Conservation (phyloP, 192 early-diverging fungal genomes). For the Coemansia sp. region DNA sequence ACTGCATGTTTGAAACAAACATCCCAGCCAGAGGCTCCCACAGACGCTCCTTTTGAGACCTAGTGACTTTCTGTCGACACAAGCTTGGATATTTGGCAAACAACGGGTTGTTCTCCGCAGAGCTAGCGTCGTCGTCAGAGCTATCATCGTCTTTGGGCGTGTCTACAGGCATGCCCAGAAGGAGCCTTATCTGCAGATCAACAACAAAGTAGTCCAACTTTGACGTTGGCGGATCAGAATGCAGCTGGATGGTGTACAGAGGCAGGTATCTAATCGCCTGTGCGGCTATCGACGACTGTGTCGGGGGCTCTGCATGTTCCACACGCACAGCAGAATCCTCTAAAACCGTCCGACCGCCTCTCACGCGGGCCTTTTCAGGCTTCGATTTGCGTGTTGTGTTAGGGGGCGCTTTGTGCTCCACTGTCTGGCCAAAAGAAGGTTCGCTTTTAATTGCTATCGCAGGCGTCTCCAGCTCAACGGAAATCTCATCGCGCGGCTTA, state of each 20-base stretch:
- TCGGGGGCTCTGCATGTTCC: constrained; percentile 12
- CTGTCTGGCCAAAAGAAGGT: constrained; percentile 1
- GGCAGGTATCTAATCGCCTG: constrained; percentile 63
- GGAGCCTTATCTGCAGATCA: constrained; percentile 65
- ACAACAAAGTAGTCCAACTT: constrained; percentile 64
- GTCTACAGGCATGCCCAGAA: constrained; percentile 58
- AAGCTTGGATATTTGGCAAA: constrained; percentile 64
- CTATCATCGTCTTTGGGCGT: constrained; percentile 16
- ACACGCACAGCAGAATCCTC: constrained; percentile 13
- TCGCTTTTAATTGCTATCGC: constrained; percentile 36
- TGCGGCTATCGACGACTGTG: constrained; percentile 41
- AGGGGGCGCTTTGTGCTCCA: constrained; percentile 9
- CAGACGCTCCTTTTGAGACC: constrained; percentile 65
- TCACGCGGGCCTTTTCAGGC: constrained; percentile 6
- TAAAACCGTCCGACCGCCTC: constrained; percentile 34
- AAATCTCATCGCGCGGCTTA: neutral
- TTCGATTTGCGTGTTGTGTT: constrained; percentile 4
- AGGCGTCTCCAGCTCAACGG: neutral
- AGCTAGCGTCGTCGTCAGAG: neutral
- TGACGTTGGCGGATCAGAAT: constrained; percentile 33
- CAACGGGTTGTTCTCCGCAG: constrained; percentile 41
- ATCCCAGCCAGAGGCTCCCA: constrained; percentile 72
- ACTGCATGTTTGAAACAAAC: constrained; percentile 50
- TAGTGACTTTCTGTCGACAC: constrained; percentile 53
- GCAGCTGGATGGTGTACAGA: constrained; percentile 70